Evolutionary conservation across 805 yeast species (phyloP).

Genomic region (Hanseniaspora thailandica): DNA sequence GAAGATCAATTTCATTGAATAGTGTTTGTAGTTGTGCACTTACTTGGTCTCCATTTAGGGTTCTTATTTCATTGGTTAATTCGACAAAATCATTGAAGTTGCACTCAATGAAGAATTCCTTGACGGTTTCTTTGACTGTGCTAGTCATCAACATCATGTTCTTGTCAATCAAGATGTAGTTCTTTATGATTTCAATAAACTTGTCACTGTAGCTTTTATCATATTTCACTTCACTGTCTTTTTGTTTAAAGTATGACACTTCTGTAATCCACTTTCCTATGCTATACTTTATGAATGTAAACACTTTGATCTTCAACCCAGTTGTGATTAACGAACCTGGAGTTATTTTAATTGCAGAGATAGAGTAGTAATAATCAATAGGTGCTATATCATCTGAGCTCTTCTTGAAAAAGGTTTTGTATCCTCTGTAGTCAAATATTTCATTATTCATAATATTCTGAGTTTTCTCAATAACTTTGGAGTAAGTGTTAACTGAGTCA

Average conservation of each 20-base stretch:
- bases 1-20: neutral
- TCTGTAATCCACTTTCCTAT: neutral
- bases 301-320: neutral
- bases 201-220: neutral
- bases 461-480: slow-evolving; percentile 1
- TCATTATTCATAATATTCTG: neutral
- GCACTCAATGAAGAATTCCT: slow-evolving; percentile 7
- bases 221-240: neutral
- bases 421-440: slow-evolving; percentile 1
- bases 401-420: neutral
- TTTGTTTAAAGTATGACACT: neutral
- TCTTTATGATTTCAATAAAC: neutral
- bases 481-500: slow-evolving; percentile 5
- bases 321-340: neutral
- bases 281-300: neutral
- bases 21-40: neutral
- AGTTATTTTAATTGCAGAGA: neutral
- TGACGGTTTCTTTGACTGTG: neutral
- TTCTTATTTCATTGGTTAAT: neutral
- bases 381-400: neutral
- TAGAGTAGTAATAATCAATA: neutral
- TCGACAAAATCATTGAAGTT: neutral
- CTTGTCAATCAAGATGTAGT: neutral
- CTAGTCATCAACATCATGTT: neutral
- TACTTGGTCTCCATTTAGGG: neutral